Percentiles rank a stretch among this genome's conserved stretches.
These are phyloP conservation scores for Globisporangium barbulae DNA, from an alignment of 352 stramenopile species.

Conservation along the genomic window DNA sequence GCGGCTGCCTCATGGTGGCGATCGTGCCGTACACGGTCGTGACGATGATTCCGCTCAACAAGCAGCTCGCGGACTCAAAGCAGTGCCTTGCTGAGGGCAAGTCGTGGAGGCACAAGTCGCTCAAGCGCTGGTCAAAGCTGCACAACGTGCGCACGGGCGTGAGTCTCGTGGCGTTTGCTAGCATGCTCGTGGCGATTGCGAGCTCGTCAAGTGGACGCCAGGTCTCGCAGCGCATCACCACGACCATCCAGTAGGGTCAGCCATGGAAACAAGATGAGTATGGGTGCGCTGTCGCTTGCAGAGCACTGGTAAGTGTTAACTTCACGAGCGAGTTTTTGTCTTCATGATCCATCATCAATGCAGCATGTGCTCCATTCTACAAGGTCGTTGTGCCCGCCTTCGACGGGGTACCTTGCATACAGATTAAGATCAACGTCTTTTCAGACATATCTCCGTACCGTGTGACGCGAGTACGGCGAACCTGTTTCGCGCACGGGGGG, in stretches of 20 bases:
- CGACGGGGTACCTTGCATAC: too few relatives aligned
- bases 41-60: constrained; percentile 68
- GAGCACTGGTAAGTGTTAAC: too few relatives aligned
- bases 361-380: not conserved
- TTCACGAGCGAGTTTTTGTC: not conserved
- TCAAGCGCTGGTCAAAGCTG: constrained; percentile 48
- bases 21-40: constrained; percentile 66
- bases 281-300: too few relatives aligned
- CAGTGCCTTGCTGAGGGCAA: constrained; percentile 31
- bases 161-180: constrained; percentile 51
- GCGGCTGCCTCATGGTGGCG: constrained; percentile 49
- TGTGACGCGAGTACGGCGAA: too few relatives aligned
- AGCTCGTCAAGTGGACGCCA: not conserved
- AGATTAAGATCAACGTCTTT: too few relatives aligned
- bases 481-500: too few relatives aligned
- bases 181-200: constrained; percentile 60
- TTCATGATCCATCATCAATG: not conserved
- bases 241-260: too few relatives aligned
- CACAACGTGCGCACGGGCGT: constrained; percentile 50
- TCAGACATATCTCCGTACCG: too few relatives aligned
- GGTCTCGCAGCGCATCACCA: not conserved
- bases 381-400: too few relatives aligned
- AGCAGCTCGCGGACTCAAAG: constrained; percentile 50
- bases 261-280: too few relatives aligned
- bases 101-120: constrained; percentile 49